Conservation (phyloP, 2,329 filamentous ascomycete genomes). For the Dactylonectria estremocensis region DNA sequence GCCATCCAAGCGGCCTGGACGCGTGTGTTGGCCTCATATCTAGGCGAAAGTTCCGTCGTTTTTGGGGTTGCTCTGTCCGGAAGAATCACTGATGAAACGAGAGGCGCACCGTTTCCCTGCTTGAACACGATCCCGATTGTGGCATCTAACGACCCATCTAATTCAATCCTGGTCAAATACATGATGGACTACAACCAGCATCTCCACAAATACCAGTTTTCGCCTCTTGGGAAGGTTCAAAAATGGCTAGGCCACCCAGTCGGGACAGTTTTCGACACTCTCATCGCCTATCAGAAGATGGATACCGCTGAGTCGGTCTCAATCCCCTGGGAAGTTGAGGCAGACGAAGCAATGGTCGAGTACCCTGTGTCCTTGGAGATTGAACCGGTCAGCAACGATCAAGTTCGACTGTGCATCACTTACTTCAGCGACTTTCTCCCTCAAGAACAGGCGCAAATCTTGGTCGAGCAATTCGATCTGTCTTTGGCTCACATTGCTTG, state of each 20-base stretch:
- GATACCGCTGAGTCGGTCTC: constrained; percentile 43
- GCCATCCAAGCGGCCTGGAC: constrained; percentile 85
- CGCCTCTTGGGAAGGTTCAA: constrained; percentile 80
- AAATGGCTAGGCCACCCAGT: constrained; percentile 77
- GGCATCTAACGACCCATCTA: constrained; percentile 68
- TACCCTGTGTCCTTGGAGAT: constrained; percentile 88
- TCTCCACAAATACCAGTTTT: constrained; percentile 79
- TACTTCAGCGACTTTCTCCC: constrained; percentile 78
- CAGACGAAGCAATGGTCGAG: constrained; percentile 80
- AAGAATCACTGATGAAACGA: constrained; percentile 73
- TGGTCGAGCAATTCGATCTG: constrained; percentile 81
- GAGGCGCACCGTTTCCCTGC: constrained; percentile 79
- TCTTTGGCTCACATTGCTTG: constrained; percentile 73
- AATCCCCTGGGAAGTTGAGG: constrained; percentile 70
- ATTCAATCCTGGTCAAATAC: constrained; percentile 69
- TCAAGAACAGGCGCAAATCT: constrained; percentile 73
- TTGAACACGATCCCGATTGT: constrained; percentile 85
- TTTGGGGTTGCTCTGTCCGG: constrained; percentile 89
- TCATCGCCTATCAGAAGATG: constrained; percentile 86
- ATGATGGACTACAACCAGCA: constrained; percentile 78
- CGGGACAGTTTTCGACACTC: constrained; percentile 82
- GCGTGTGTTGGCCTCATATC: constrained; percentile 80
- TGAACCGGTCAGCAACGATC: constrained; percentile 66
- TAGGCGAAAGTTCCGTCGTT: constrained; percentile 80
- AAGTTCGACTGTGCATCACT: constrained; percentile 76